Percentiles rank a stretch among this genome's conserved stretches.
Evolutionary conservation across 129 eudicot genomes (phyloP).

Genomic region (Ambrosia artemisiifolia): DNA sequence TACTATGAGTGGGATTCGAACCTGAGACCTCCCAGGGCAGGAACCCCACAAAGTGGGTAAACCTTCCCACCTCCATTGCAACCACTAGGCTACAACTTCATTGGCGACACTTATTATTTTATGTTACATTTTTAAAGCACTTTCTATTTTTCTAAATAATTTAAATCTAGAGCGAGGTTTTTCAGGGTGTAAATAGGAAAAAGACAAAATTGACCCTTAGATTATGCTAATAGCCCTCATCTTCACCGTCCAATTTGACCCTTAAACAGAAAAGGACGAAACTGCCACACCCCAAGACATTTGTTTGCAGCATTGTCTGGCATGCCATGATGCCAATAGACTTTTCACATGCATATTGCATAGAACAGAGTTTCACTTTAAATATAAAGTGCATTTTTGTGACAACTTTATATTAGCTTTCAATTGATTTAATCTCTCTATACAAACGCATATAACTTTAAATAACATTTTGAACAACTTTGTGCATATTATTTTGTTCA

Average conservation of each 20-base stretch:
- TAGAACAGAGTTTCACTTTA: constrained; percentile 15
- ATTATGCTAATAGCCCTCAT: background rate
- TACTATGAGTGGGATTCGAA: too few species aligned
- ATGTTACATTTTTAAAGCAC: background rate
- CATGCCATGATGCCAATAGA: constrained; percentile 7
- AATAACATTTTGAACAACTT: background rate
- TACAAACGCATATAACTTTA: background rate
- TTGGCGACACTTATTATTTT: too few species aligned
- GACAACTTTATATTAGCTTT: background rate
- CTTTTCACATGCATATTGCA: constrained; percentile 25
- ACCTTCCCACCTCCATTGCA: too few species aligned
- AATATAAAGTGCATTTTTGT: background rate
- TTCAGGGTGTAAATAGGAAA: constrained; percentile 6
- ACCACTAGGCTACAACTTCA: too few species aligned
- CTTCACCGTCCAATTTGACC: constrained; percentile 17
- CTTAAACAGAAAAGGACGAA: constrained; percentile 26
- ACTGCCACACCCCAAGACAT: constrained; percentile 25
- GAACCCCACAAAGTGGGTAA: too few species aligned
- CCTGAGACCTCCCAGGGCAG: too few species aligned
- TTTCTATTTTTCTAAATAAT: background rate
- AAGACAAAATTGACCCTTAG: constrained; percentile 17
- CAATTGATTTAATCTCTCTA: background rate
- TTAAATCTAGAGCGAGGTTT: background rate
- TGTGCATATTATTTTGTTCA: too few species aligned
- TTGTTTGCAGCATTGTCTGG: constrained; percentile 25